These are phyloP conservation scores for Melanomma pulvis-pyrius DNA, from an alignment of 495 filamentous ascomycete species.

Conservation along the genomic window DNA sequence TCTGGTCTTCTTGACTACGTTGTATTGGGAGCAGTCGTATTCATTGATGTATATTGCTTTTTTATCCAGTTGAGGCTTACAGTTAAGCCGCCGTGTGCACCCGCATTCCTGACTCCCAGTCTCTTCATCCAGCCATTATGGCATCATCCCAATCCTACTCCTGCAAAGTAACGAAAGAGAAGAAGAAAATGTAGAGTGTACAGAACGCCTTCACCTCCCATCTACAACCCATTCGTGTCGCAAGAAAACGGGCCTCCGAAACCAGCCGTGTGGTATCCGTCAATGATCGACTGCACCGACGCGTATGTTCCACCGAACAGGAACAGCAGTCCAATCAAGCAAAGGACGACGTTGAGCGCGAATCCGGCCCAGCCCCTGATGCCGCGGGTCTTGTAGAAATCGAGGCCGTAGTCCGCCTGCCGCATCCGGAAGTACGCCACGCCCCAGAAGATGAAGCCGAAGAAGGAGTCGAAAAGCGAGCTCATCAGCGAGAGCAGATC, in stretches of 20 bases:
- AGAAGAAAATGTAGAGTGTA: neutral
- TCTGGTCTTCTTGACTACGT: too few relatives aligned
- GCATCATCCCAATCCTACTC: neutral
- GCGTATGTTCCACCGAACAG: constrained; percentile 74
- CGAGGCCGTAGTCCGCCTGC: constrained; percentile 63
- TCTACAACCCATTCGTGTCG: constrained; percentile 39
- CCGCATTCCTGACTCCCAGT: neutral
- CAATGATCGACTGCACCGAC: constrained; percentile 46
- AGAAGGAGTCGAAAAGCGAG: constrained; percentile 88
- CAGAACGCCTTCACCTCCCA: neutral
- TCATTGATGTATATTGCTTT: neutral
- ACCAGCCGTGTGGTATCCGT: constrained; percentile 40
- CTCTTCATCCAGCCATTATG: neutral
- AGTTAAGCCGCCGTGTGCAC: neutral
- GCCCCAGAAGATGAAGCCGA: constrained; percentile 94
- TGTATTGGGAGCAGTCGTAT: too few relatives aligned
- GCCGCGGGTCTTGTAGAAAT: constrained; percentile 61
- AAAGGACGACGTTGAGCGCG: constrained; percentile 68
- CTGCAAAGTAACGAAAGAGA: neutral
- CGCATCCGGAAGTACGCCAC: constrained; percentile 85
- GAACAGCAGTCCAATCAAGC: constrained; percentile 74
- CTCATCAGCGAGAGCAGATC: constrained; percentile 84
- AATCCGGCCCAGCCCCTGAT: constrained; percentile 64
- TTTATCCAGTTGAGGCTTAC: neutral
- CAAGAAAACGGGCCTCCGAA: constrained; percentile 50